Evolutionary conservation across 495 filamentous ascomycete genomes (phyloP).

Genomic region (Penicillium paxilli): DNA sequence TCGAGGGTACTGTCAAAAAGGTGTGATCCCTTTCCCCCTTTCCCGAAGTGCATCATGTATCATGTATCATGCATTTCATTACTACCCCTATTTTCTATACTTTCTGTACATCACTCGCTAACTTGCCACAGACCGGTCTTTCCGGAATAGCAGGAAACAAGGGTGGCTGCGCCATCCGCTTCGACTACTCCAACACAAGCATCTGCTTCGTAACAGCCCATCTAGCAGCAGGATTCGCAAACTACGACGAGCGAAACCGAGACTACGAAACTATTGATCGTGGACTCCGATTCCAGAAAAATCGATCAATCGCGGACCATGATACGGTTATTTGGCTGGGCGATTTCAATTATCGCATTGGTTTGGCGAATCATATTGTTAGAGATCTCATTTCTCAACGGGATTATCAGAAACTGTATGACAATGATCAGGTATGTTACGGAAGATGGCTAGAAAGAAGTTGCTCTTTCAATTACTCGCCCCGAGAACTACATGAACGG

Average conservation of each 20-base stretch:
- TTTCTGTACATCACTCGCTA: no score
- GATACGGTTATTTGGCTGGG: constrained; percentile 96
- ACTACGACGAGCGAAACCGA: constrained; percentile 92
- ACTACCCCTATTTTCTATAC: no score
- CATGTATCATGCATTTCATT: no score
- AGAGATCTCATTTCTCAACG: constrained; percentile 67
- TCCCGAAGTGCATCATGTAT: no score
- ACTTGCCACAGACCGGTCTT: constrained; percentile 70
- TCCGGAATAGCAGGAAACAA: constrained; percentile 98
- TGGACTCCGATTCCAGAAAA: constrained; percentile 87
- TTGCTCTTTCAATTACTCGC: background rate
- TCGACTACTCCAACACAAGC: constrained; percentile 91
- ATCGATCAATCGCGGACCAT: constrained; percentile 86
- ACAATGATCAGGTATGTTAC: constrained; percentile 82
- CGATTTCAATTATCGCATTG: constrained; percentile 98
- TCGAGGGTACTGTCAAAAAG: constrained; percentile 95
- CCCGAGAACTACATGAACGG: background rate
- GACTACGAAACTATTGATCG: constrained; percentile 89
- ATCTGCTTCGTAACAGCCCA: constrained; percentile 97
- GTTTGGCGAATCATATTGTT: constrained; percentile 75
- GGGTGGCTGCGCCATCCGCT: constrained; percentile 92
- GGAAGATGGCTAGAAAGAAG: no score
- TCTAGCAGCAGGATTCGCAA: constrained; percentile 93
- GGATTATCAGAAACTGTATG: constrained; percentile 78
- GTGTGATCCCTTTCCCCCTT: constrained; percentile 27